phyloP scores from a whole-genome alignment of 2,329 filamentous ascomycete genomes.

The Clonostachys sp. region DNA sequence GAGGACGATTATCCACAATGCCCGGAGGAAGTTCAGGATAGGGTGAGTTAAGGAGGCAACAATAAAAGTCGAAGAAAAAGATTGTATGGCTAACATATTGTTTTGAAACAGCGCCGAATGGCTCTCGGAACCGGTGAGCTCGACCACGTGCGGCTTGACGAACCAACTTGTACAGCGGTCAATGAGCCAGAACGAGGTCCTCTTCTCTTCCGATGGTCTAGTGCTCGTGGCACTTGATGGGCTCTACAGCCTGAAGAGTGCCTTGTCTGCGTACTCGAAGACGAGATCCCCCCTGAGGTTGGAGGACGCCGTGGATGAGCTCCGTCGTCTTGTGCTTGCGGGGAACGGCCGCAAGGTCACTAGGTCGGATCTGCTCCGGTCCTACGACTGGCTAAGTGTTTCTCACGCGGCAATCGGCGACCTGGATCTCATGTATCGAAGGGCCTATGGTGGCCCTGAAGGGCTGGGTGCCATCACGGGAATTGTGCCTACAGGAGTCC shows the following conservation, averaged over 20 bases:
- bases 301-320: slow-evolving; percentile 59
- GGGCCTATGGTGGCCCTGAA: slow-evolving; percentile 47
- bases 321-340: slow-evolving; percentile 54
- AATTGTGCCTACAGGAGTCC: slow-evolving; percentile 8
- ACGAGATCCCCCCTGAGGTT: slow-evolving; percentile 38
- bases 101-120: slow-evolving; percentile 25
- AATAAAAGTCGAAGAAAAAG: background rate
- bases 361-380: slow-evolving; percentile 45
- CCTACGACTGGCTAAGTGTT: slow-evolving; percentile 54
- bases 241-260: slow-evolving; percentile 60
- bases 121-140: slow-evolving; percentile 36
- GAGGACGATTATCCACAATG: slow-evolving; percentile 42
- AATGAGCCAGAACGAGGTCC: slow-evolving; percentile 52
- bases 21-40: slow-evolving; percentile 37
- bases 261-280: slow-evolving; percentile 51
- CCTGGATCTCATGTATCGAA: slow-evolving; percentile 51
- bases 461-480: slow-evolving; percentile 39
- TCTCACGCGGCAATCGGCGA: slow-evolving; percentile 44
- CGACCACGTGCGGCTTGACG: slow-evolving; percentile 38
- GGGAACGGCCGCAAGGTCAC: slow-evolving; percentile 43
- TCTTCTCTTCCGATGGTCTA: slow-evolving; percentile 57
- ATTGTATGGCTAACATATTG: background rate
- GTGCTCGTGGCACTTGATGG: slow-evolving; percentile 57
- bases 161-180: slow-evolving; percentile 50
- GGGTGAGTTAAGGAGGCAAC: background rate